Evolutionary conservation across 2,329 filamentous ascomycete species (phyloP).

Genomic region (Epichloe gansuensis): DNA sequence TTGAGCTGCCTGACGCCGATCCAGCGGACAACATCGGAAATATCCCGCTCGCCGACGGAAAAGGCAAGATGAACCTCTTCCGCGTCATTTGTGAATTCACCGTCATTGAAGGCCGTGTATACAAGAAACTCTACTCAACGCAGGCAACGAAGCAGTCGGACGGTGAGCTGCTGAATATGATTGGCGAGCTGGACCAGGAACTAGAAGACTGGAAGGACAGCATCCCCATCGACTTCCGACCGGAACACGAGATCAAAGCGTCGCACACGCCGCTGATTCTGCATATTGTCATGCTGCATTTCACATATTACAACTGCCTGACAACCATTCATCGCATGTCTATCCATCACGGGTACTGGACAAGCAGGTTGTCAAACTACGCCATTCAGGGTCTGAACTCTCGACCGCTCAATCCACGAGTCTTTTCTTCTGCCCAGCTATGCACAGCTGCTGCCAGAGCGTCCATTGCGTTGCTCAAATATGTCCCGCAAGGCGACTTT

Average conservation of each 20-base stretch:
- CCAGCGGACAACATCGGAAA: conserved; percentile 90
- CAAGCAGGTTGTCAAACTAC: conserved; percentile 84
- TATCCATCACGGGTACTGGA: conserved; percentile 97
- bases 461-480: conserved; percentile 87
- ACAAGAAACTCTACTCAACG: conserved; percentile 85
- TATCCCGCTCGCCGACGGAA: conserved; percentile 78
- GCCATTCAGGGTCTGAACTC: conserved; percentile 91
- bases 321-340: conserved; percentile 99
- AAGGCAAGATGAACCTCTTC: conserved; percentile 91
- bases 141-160: conserved; percentile 86
- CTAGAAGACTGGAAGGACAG: conserved; percentile 93
- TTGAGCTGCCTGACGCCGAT: conserved; percentile 83
- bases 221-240: conserved; percentile 92
- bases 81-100: conserved; percentile 84
- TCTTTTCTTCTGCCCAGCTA: conserved; percentile 86
- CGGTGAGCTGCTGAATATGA: conserved; percentile 86
- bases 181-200: conserved; percentile 82
- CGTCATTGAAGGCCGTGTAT: conserved; percentile 85
- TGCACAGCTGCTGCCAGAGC: conserved; percentile 88
- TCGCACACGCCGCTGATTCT: conserved; percentile 87
- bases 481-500: conserved; percentile 90
- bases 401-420: conserved; percentile 77
- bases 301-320: conserved; percentile 94
- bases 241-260: conserved; percentile 90
- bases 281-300: conserved; percentile 87